Evolutionary conservation across 1,284 basidiomycete species (phyloP), one percentile per base, ranked within the genome.

Genomic region (Fomitopsis pinicola): DNA sequence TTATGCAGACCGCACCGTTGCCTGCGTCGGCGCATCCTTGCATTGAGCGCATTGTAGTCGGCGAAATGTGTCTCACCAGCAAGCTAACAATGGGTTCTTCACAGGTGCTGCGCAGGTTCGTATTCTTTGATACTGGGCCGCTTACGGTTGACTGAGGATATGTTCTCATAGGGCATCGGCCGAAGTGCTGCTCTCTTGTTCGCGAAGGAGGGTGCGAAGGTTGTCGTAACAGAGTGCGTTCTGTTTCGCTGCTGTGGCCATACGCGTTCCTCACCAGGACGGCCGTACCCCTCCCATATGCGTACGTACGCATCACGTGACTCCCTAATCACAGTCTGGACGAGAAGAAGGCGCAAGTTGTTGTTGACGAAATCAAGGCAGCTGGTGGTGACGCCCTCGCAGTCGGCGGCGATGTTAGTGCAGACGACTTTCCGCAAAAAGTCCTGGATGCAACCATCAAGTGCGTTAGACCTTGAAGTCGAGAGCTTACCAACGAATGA

Each of bases 151-250:
- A n/a, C 58, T 55, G 19, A 60, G 58, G 46, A 38, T n/a, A 63
- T 44, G 35, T 2, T 42, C 44, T 30, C 33, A 52, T 68, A 91
- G 85, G 91, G 90, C 65, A 93, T 94, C 64, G 91, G 91, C 9
- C 82, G 82, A 45, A 85, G 88, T 54, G 80, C 83, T 45, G 92
- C 92, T 3, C 75, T 93, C 48, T 80, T 93, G 55, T 95, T 93
- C 66, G 89, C 92, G 6, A 86, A 86, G 66, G 92, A 95, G 71
- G 93, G 93, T 30, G 92, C 93, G 15, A 94, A 91, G 72, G 87
- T 95, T 50, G 91, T 95, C 64, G 87, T 89, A 57, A 86, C 87
- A 79, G 92, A 91, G 91, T 93, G 68, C 69, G 86, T 77, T 38
- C 9, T 12, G 44, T 44, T 3, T 15, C 33, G 17, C 26, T 60